These are phyloP conservation scores for Thraustotheca clavata DNA, from an alignment of 352 stramenopile species.

Conservation along the genomic window DNA sequence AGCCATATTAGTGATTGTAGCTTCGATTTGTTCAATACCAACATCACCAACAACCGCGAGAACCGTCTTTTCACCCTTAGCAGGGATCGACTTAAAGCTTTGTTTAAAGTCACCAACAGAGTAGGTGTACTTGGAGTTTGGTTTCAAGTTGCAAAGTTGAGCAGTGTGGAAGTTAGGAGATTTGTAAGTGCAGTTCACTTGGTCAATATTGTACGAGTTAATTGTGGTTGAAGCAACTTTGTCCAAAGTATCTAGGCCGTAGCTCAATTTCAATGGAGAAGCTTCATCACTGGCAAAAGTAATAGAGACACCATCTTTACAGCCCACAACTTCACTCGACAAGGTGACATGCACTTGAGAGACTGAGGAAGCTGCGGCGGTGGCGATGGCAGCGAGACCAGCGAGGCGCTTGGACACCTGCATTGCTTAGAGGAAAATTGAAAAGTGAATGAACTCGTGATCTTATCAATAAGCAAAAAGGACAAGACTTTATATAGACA, in stretches of 20 bases:
- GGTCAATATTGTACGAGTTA: conserved; percentile 30
- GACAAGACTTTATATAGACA: too few relatives aligned
- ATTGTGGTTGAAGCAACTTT: conserved; percentile 26
- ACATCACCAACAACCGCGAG: conserved; percentile 31
- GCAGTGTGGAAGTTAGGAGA: conserved; percentile 42
- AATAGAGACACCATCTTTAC: conserved; percentile 31
- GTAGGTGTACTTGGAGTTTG: conserved; percentile 39
- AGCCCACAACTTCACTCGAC: conserved; percentile 26
- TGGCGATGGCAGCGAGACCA: too few relatives aligned
- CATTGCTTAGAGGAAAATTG: too few relatives aligned
- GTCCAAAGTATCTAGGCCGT: not conserved
- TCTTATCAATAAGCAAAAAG: too few relatives aligned
- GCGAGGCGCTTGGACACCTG: too few relatives aligned
- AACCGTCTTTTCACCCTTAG: conserved; percentile 33
- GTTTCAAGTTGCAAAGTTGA: conserved; percentile 30
- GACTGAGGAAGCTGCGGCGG: conserved; percentile 31
- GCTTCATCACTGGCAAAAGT: conserved; percentile 32
- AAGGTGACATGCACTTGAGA: conserved; percentile 38
- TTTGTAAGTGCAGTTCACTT: conserved; percentile 38
- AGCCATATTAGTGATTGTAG: not conserved
- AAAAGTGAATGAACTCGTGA: too few relatives aligned
- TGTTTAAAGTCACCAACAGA: conserved; percentile 29
- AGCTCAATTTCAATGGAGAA: conserved; percentile 25
- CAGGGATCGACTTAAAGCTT: conserved; percentile 29
- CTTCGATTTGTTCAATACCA: not conserved